Percentiles rank a stretch among this genome's conserved stretches.
These are phyloP conservation scores for Omphalea diandra DNA, from an alignment of 441 rosid genomes.

Conservation along the genomic window DNA sequence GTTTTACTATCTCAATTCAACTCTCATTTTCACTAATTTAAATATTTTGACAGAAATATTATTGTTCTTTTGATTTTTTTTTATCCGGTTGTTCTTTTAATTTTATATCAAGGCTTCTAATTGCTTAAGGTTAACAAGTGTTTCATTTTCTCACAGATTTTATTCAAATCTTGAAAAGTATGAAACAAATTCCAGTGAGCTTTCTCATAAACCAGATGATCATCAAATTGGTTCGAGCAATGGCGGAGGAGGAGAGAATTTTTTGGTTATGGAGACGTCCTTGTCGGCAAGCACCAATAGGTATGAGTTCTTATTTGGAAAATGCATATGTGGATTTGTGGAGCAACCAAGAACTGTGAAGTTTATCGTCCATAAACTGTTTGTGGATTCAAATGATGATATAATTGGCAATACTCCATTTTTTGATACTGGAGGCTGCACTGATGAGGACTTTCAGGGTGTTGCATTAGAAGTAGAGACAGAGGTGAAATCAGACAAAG, in stretches of 20 bases:
- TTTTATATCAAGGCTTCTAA: neutral
- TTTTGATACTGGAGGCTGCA: slow-evolving; percentile 5
- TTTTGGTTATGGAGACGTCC: slow-evolving; percentile 22
- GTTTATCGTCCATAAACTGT: slow-evolving; percentile 39
- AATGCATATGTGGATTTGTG: slow-evolving; percentile 40
- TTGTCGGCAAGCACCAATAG: slow-evolving; percentile 33
- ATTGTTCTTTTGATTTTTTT: neutral
- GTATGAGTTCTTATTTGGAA: slow-evolving; percentile 38
- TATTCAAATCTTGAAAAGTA: slow-evolving; percentile 15
- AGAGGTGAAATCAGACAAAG: slow-evolving; percentile 17
- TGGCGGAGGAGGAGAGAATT: slow-evolving; percentile 22
- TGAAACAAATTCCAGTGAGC: slow-evolving; percentile 24
- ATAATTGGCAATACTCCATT: neutral
- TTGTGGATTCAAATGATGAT: slow-evolving; percentile 19
- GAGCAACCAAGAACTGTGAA: slow-evolving; percentile 43
- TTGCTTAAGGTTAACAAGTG: slow-evolving; percentile 2
- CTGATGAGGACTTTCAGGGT: slow-evolving; percentile 5
- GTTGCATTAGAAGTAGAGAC: slow-evolving; percentile 15
- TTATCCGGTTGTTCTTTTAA: neutral
- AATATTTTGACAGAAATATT: too few relatives aligned
- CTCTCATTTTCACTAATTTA: too few relatives aligned
- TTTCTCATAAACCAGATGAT: neutral
- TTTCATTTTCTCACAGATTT: slow-evolving; percentile 24
- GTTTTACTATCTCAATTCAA: too few relatives aligned
- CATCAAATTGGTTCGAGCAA: slow-evolving; percentile 15